Evolutionary conservation across 495 filamentous ascomycete genomes (phyloP).

Genomic region (Penicillium alfredii): DNA sequence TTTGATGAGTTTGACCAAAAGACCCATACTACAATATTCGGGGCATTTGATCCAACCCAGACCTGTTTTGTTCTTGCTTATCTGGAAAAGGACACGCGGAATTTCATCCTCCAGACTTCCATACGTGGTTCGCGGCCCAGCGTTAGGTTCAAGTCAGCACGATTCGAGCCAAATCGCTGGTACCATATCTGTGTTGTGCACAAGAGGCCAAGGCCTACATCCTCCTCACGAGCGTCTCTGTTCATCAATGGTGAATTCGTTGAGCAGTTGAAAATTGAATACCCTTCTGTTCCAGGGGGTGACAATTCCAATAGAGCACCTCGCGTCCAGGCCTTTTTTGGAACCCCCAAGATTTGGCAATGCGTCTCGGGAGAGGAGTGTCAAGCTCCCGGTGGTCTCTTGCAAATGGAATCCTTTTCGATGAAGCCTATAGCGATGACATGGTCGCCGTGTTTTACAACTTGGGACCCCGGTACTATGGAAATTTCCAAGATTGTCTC

Average conservation of each 20-base stretch:
- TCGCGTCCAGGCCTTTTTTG: conserved; percentile 84
- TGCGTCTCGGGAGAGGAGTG: conserved; percentile 68
- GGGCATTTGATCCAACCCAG: conserved; percentile 86
- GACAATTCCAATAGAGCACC: conserved; percentile 48
- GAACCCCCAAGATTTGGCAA: conserved; percentile 84
- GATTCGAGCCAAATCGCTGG: conserved; percentile 71
- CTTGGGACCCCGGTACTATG: conserved; percentile 83
- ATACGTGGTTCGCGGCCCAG: conserved; percentile 80
- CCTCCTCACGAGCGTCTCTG: conserved; percentile 75
- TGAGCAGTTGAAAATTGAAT: conserved; percentile 84
- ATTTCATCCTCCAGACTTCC: conserved; percentile 95
- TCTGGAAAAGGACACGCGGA: conserved; percentile 87
- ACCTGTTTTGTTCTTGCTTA: conserved; percentile 93
- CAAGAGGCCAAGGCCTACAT: conserved; percentile 64
- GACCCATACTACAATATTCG: conserved; percentile 91
- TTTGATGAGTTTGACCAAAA: conserved; percentile 78
- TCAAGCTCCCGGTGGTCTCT: conserved; percentile 80
- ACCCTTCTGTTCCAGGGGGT: conserved; percentile 59
- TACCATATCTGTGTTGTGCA: conserved; percentile 91
- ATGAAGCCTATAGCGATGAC: conserved; percentile 85
- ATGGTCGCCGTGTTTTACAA: conserved; percentile 85
- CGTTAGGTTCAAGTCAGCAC: conserved; percentile 80
- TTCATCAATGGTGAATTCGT: conserved; percentile 91
- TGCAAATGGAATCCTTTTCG: conserved; percentile 80
- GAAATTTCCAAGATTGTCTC: conserved; percentile 93